phyloP scores from a whole-genome alignment of 371 early-diverging fungal genomes.

The Phascolomyces articulosus region DNA sequence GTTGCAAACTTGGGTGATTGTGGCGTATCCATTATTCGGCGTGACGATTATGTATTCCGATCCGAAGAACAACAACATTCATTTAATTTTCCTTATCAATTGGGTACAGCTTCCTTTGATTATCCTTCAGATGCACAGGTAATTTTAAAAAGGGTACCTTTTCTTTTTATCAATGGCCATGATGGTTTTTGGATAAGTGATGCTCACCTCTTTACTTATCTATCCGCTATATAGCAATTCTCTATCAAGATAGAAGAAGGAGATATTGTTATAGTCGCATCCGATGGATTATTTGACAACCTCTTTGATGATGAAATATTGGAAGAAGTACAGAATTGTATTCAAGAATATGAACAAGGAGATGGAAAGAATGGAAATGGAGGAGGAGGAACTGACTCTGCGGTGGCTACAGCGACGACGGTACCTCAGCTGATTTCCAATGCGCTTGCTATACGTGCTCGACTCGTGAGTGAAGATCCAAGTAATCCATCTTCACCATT shows the following conservation, averaged over 20 bases:
- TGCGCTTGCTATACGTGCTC: slow-evolving; percentile 78
- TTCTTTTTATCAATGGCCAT: too few relatives aligned
- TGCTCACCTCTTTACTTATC: slow-evolving; percentile 63
- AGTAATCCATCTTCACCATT: slow-evolving; percentile 83
- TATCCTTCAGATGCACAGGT: slow-evolving; percentile 65
- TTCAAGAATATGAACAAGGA: slow-evolving; percentile 9
- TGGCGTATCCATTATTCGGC: slow-evolving; percentile 83
- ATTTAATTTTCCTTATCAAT: slow-evolving; percentile 80
- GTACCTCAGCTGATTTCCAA: slow-evolving; percentile 76
- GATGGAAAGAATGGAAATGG: neutral
- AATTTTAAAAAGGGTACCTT: neutral
- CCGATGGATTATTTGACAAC: slow-evolving; percentile 84
- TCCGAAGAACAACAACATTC: slow-evolving; percentile 88
- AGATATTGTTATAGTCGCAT: slow-evolving; percentile 75
- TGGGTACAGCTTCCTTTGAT: slow-evolving; percentile 71
- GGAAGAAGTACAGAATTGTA: slow-evolving; percentile 44
- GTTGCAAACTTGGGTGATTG: slow-evolving; percentile 94
- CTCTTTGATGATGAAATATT: slow-evolving; percentile 82
- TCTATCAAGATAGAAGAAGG: slow-evolving; percentile 77
- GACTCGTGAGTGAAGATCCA: slow-evolving; percentile 78
- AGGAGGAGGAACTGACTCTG: too few relatives aligned
- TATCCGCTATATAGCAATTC: slow-evolving; percentile 45
- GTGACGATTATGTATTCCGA: slow-evolving; percentile 82
- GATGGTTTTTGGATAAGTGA: too few relatives aligned
- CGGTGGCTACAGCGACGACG: slow-evolving; percentile 23